These are phyloP conservation scores for Gossypium rotundifolium DNA, from an alignment of 345 rosid genomes.

Conservation along the genomic window DNA sequence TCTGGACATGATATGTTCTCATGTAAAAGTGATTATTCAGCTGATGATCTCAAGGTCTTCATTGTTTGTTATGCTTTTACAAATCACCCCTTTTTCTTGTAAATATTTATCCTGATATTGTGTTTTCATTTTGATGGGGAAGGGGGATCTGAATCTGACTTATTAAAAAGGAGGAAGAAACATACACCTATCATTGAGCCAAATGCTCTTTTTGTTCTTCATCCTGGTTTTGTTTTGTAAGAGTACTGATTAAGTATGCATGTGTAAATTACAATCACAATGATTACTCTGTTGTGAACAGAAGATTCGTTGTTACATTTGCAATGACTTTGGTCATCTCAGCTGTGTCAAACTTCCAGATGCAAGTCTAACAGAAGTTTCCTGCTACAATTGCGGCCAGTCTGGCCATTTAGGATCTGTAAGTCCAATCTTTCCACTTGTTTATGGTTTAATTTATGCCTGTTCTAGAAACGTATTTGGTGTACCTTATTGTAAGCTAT, in stretches of 20 bases:
- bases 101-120: background rate
- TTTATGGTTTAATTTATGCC: background rate
- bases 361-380: constrained; percentile 8
- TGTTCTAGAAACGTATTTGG: background rate
- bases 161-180: background rate
- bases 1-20: constrained; percentile 31
- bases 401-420: constrained; percentile 30
- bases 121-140: background rate
- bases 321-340: constrained; percentile 34
- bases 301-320: constrained; percentile 30
- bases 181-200: background rate
- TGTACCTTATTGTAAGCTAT: constrained; percentile 5
- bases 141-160: background rate
- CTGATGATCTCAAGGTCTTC: constrained; percentile 32
- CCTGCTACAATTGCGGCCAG: constrained; percentile 30
- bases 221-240: background rate
- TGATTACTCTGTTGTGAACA: constrained; percentile 6
- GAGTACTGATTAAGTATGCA: background rate
- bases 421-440: constrained; percentile 11
- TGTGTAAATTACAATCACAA: background rate
- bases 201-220: background rate
- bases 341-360: constrained; percentile 17
- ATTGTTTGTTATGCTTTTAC: background rate
- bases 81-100: background rate
- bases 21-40: constrained; percentile 19